A percentile compares a stretch with the other conserved stretches of the same genome.
phyloP scores from a whole-genome alignment of 257 asterid genomes.

The Hygrophila difformis region DNA sequence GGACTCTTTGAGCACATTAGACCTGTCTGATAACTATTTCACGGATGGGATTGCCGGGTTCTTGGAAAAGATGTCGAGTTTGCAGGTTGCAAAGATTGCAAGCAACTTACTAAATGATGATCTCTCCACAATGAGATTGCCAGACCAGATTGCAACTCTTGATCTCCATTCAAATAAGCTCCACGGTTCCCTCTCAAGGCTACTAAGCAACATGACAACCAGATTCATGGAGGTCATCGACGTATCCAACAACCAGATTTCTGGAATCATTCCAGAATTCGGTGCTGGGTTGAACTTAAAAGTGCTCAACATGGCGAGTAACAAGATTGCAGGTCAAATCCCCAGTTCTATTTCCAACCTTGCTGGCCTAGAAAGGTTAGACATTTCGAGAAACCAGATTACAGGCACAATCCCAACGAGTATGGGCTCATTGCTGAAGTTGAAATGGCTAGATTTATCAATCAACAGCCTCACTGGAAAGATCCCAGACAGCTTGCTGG shows the following conservation, averaged over 20 bases:
- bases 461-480: constrained; percentile 46
- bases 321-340: constrained; percentile 64
- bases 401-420: constrained; percentile 68
- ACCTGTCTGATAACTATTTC: constrained; percentile 73
- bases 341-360: constrained; percentile 64
- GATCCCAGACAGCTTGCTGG: constrained; percentile 62
- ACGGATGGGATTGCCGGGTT: constrained; percentile 48
- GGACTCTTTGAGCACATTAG: constrained; percentile 50
- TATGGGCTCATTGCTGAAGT: constrained; percentile 44
- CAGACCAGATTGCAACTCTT: constrained; percentile 44
- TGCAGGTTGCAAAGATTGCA: constrained; percentile 54
- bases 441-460: constrained; percentile 80
- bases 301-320: constrained; percentile 56
- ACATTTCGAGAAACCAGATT: constrained; percentile 63
- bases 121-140: constrained; percentile 51
- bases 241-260: constrained; percentile 54
- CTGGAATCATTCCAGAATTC: constrained; percentile 64
- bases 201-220: constrained; percentile 41
- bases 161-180: constrained; percentile 71
- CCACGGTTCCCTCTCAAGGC: constrained; percentile 45
- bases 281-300: constrained; percentile 30
- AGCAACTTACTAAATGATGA: constrained; percentile 49
- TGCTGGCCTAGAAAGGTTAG: constrained; percentile 42
- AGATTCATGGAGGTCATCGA: constrained; percentile 57
- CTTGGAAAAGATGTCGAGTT: constrained; percentile 39